Percentiles rank a stretch among this genome's conserved stretches.
These are phyloP conservation scores for Maudiozyma bulderi DNA, from an alignment of 805 yeast genomes.

Conservation along the genomic window DNA sequence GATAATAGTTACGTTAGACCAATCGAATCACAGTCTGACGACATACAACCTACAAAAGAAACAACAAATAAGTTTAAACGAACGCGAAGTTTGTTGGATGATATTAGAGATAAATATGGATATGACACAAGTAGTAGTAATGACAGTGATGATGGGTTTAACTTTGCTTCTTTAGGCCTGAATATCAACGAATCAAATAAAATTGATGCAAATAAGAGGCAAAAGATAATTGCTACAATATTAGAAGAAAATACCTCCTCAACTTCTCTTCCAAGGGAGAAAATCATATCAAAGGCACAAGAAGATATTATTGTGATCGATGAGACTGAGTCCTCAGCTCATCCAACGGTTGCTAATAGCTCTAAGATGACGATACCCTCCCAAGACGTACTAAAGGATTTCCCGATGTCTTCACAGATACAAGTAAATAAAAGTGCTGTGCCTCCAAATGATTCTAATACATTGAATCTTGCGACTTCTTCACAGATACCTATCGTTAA, in stretches of 20 bases:
- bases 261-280: neutral
- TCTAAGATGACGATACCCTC: slow-evolving; percentile 1
- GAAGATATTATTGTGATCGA: neutral
- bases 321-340: neutral
- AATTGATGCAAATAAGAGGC: neutral
- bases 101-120: neutral
- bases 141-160: neutral
- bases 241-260: neutral
- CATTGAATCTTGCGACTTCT: neutral
- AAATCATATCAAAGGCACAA: neutral
- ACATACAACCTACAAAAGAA: neutral
- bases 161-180: neutral
- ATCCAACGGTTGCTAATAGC: neutral
- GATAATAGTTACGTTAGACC: neutral
- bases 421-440: neutral
- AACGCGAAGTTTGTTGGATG: neutral
- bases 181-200: neutral
- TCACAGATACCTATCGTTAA: too few relatives aligned
- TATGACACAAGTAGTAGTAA: neutral
- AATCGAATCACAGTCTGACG: neutral
- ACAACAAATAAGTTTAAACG: neutral
- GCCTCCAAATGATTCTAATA: neutral
- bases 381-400: slow-evolving; percentile 4
- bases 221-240: neutral
- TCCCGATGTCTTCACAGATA: slow-evolving; percentile 10